phyloP scores from a whole-genome alignment of 2,329 filamentous ascomycete genomes.

The Clonostachys byssicola region DNA sequence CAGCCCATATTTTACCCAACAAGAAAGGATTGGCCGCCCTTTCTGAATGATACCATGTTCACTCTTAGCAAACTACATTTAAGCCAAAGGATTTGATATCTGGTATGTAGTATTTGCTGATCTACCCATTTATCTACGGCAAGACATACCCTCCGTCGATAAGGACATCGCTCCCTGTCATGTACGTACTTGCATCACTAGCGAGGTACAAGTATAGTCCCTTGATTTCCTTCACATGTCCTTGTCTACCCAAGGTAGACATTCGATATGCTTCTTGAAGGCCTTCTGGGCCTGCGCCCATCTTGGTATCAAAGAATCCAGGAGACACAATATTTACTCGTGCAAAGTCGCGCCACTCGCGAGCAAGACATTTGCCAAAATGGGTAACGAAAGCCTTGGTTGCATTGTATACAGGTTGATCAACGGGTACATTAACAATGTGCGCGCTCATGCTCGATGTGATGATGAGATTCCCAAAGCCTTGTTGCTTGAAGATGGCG shows the following conservation, averaged over 20 bases:
- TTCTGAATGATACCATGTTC: too few species aligned
- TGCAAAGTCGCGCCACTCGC: conserved; percentile 54
- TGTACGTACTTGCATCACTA: conserved; percentile 46
- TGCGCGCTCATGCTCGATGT: conserved; percentile 44
- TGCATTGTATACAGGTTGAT: conserved; percentile 53
- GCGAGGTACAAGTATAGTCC: conserved; percentile 50
- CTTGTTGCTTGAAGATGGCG: conserved; percentile 30
- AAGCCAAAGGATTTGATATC: too few species aligned
- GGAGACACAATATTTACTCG: conserved; percentile 47
- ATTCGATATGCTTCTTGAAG: conserved; percentile 44
- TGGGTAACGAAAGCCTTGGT: conserved; percentile 53
- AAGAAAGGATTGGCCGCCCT: too few species aligned
- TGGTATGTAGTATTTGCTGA: too few species aligned
- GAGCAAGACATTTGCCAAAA: conserved; percentile 48
- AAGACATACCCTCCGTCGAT: conserved; percentile 35
- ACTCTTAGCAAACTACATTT: too few species aligned
- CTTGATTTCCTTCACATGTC: conserved; percentile 63
- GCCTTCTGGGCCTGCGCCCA: conserved; percentile 37
- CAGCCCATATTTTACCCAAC: too few species aligned
- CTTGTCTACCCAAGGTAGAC: conserved; percentile 49
- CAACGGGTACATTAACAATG: conserved; percentile 46
- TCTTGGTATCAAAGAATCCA: conserved; percentile 48
- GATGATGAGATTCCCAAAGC: conserved; percentile 45
- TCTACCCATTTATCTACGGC: conserved; percentile 1
- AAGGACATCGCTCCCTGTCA: conserved; percentile 42